Base-by-base conservation (phyloP, 2,329 filamentous ascomycete genomes). In the Biscogniauxia marginata region DNA sequence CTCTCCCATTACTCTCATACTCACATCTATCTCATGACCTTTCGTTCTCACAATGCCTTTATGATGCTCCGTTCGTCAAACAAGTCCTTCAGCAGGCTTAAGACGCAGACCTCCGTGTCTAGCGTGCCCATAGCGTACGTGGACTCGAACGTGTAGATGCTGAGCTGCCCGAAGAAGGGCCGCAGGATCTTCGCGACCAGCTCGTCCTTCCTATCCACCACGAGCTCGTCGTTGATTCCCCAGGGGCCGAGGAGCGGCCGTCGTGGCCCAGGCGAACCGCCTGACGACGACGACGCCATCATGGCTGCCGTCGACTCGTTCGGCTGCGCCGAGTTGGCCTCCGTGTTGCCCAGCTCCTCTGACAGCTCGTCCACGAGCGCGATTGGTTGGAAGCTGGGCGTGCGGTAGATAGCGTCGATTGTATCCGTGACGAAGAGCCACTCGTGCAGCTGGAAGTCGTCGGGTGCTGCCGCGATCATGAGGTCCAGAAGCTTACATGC, bases 391-490 rank as follows among this genome's bases (percentile, higher is more conserved):
- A 87, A 88, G 51, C 79, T 77, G 13, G 84, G 75, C 0, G 91
- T 87, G 11, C 90, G 86, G 73, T 99, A 96, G 30, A 99, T 90
- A 1, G 95, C 93, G 67, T 99, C 95, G 62, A 97, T 93, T 13
- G 93, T 98, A 73, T 99, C 95, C 1, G 92, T 96, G 54, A 99
- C 87, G 72, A 96, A 99, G 3, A 98, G 84, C 95, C 95, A 99
- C 77, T 97, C 91, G 67, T 96, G 89, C n/a, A 98, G 83, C 73
- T 98, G 95, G 74, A 98, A 99, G 71, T 99, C 95, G 64, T 99
- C 95, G 0, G 93, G 93, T 4, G 90, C 88, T 7, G 93, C 80
- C 46, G 91, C 87, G 13, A 98, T 83, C n/a, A 99, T 79, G 19
- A 92, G 79, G 68, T 99, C 95, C 3, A 99, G 82, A 3, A 99